Base-by-base conservation (phyloP, 306 rosid genomes). In the Luffa acutangula region DNA sequence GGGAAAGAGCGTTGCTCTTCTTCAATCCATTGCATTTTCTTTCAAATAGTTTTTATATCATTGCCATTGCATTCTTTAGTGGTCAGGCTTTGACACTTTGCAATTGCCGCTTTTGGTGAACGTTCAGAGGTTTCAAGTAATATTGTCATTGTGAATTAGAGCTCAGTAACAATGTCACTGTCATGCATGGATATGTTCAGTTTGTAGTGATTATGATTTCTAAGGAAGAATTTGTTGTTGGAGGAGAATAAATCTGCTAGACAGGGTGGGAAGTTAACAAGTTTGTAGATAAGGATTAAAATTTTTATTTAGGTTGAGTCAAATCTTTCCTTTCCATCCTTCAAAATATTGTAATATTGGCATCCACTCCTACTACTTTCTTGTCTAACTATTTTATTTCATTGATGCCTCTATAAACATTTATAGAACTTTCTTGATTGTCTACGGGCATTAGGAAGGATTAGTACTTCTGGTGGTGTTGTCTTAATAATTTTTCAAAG, bases 1-100 rank as follows among this genome's bases (percentile, higher is more conserved):
- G 58, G 41, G 72, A 63, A 48, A 63, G 53, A 15, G 48, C 13
- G 21, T 15, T 36, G 33, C 41, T 78, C 52, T 64, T 63, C 45
- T 48, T 78, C 59, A 25, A 48, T 48, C 46, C 81, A 5, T 64
- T 78, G 49, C 81, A 46, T 48, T 64, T 62, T 48, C 25, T 63
- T 63, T 78, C 59, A 9, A 42, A 78, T 59, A 78, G 60, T 21
- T 9, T 56, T 76, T 37, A 41, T 20, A 59, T 14, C 43, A 6
- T 48, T 78, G 63, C 74, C 58, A 60, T 62, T 63, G 62, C 42
- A 1, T 49, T 78, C 13, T 63, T 43, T 11, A 48, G 60, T 8
- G 17, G 33, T 18, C 62, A 15, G 71, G 48, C 59, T 46, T 60
- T 14, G 10, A 72, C 9, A 2, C 58, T 45, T 45, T 21, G 77